A percentile compares a stretch with the other conserved stretches of the same genome.
These are phyloP conservation scores for Sugiyamaella qingdaonensis DNA, from an alignment of 805 yeast genomes.

Conservation along the genomic window DNA sequence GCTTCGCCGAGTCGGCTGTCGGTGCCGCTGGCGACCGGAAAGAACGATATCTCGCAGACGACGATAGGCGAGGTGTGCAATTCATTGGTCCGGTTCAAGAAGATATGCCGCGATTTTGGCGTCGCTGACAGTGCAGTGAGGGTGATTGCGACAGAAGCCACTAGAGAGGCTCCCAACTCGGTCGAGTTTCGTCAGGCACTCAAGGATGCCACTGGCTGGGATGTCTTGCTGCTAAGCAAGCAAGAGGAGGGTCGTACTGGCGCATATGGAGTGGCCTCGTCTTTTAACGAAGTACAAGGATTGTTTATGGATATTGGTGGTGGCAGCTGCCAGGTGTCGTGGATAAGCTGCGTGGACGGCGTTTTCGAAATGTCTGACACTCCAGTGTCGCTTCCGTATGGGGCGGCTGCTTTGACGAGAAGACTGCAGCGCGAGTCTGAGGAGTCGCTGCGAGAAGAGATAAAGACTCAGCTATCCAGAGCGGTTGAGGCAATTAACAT, in stretches of 20 bases:
- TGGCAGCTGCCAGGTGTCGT: constrained; percentile 62
- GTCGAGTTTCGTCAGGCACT: constrained; percentile 55
- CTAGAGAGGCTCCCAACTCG: constrained; percentile 63
- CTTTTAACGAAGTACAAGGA: constrained; percentile 63
- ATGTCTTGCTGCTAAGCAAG: constrained; percentile 53
- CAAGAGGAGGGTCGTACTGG: constrained; percentile 66
- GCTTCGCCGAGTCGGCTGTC: not conserved
- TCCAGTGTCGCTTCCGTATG: constrained; percentile 67
- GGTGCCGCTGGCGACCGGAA: not conserved
- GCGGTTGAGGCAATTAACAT: constrained; percentile 50
- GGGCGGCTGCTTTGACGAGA: constrained; percentile 64
- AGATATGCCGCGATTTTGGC: constrained; percentile 71
- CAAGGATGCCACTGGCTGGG: constrained; percentile 60
- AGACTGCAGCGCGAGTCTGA: constrained; percentile 50
- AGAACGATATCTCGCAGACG: constrained; percentile 32
- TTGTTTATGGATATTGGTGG: constrained; percentile 72
- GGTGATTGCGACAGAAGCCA: constrained; percentile 72
- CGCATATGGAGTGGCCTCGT: constrained; percentile 70
- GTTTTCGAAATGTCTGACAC: constrained; percentile 49
- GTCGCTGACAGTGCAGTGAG: constrained; percentile 53
- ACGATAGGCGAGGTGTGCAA: constrained; percentile 56
- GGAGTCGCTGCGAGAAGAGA: constrained; percentile 49
- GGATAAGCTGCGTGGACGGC: constrained; percentile 60
- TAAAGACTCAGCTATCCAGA: constrained; percentile 45
- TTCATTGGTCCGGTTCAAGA: constrained; percentile 62